Evolutionary conservation across 768 basidiomycete species (phyloP).

Genomic region (Mycena haematopus): DNA sequence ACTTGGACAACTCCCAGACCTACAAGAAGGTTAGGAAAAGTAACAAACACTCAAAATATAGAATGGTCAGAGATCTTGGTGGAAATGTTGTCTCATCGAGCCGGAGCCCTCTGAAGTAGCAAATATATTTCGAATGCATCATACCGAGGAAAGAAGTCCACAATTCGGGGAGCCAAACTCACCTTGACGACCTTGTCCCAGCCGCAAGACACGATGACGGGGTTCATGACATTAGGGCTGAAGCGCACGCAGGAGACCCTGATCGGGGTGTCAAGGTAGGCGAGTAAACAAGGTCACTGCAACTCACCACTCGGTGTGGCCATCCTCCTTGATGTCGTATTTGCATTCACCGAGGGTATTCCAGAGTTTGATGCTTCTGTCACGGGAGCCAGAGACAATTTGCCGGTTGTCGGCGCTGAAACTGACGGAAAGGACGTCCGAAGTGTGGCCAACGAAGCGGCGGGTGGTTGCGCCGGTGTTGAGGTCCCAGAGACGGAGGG

Average conservation of each 20-base stretch:
- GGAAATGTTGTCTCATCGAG: constrained; percentile 74
- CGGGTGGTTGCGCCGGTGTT: constrained; percentile 97
- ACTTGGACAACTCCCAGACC: constrained; percentile 99
- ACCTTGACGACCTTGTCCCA: constrained; percentile 99
- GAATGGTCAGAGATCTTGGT: constrained; percentile 76
- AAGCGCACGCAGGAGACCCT: constrained; percentile 99
- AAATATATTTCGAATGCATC: constrained; percentile 66
- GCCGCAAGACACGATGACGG: constrained; percentile 97
- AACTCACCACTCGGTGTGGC: constrained; percentile 90
- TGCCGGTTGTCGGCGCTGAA: constrained; percentile 99
- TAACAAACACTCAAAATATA: constrained; percentile 16
- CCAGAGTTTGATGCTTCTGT: constrained; percentile 99
- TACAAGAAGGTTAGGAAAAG: constrained; percentile 40
- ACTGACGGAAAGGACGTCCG: constrained; percentile 97
- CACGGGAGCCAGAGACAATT: constrained; percentile 98
- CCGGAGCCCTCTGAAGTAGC: constrained; percentile 83
- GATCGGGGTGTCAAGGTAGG: constrained; percentile 1
- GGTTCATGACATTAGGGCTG: constrained; percentile 96
- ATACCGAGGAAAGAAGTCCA: constrained; percentile 34
- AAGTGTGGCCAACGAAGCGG: constrained; percentile 97
- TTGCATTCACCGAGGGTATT: constrained; percentile 99
- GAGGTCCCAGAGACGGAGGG: constrained; percentile 98
- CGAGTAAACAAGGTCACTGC: neutral
- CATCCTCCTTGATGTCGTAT: constrained; percentile 99
- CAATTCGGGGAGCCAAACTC: constrained; percentile 37